Evolutionary conservation across 352 stramenopile species (phyloP).

Genomic region (Globisporangium barbulae): DNA sequence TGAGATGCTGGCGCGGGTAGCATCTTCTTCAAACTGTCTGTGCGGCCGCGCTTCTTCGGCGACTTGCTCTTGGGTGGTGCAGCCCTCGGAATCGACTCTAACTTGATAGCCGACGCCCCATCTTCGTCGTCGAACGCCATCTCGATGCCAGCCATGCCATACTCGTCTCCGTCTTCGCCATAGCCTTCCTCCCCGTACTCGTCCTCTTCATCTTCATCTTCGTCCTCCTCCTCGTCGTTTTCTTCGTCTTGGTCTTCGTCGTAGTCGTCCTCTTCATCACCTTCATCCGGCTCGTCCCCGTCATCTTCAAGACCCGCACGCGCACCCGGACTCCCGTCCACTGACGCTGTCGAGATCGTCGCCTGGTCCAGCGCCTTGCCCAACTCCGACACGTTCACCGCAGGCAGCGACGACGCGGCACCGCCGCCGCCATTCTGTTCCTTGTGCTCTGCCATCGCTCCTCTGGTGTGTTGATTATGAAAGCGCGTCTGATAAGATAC

Average conservation of each 20-base stretch:
- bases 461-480: neutral
- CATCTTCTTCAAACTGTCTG: constrained; percentile 79
- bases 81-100: constrained; percentile 1
- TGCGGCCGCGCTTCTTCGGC: constrained; percentile 83
- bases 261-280: constrained; percentile 14
- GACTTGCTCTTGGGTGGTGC: constrained; percentile 35
- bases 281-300: constrained; percentile 17
- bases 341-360: constrained; percentile 48
- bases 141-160: constrained; percentile 8
- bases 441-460: constrained; percentile 10
- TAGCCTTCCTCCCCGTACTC: constrained; percentile 18
- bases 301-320: constrained; percentile 7
- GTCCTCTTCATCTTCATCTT: constrained; percentile 12
- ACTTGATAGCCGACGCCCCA: constrained; percentile 18
- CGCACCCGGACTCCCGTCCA: constrained; percentile 13
- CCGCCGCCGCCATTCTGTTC: neutral
- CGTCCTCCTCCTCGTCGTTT: constrained; percentile 1
- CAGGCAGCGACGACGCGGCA: constrained; percentile 10
- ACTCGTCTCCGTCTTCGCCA: constrained; percentile 19
- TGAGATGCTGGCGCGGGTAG: constrained; percentile 61
- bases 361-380: constrained; percentile 72
- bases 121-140: constrained; percentile 12
- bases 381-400: constrained; percentile 61
- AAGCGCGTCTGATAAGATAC: neutral
- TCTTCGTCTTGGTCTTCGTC: constrained; percentile 15